Base-by-base conservation (phyloP, 345 rosid genomes). In the Isatis tinctoria region DNA sequence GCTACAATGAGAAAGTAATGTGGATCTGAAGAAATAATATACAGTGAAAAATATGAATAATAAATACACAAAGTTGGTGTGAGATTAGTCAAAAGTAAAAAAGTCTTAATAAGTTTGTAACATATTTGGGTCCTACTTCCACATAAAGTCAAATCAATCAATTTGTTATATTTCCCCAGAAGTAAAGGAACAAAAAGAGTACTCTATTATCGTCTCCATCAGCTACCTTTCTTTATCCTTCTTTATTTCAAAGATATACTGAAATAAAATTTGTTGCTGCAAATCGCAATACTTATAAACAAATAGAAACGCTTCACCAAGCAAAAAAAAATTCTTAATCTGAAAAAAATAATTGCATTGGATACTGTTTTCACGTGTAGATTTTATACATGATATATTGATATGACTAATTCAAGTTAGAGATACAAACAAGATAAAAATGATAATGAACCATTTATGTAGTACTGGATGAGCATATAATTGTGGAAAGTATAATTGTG, bases 31-130 rank as follows among this genome's bases (percentile, higher is more conserved):
- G 51, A 35, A 51, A 63, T 13, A 16, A 37, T 48, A 10, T 36
- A 45, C 14, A 18, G 26, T 44, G 52, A 47, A 69, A 59, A 66
- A 36, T 33, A 49, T 45, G 65, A 45, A 62, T 76, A 70, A 26
- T 63, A 43, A 60, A 76, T 61, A 76, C 52, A 53, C 44, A 61
- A 75, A 75, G 44, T 61, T 53, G 48, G 24, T 60, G 24, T 67
- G 37, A 30, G 58, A 69, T 76, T 69, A 76, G 79, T 69, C 74
- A 76, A 76, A 69, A 76, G 72, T 70, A 53, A 70, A 22, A 22
- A n/a, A n/a, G 35, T 37, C 71, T 33, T 69, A 57, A 57, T 35
- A 39, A 67, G 45, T 67, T 68, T 53, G 63, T 22, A 68, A 60
- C 70, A 32, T 33, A 32, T 54, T 64, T 73, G 36, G 73, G 74